Percentiles rank a stretch among this genome's conserved stretches.
These are phyloP conservation scores for Chara braunii DNA, from an alignment of 139 green algal genomes.

Conservation along the genomic window DNA sequence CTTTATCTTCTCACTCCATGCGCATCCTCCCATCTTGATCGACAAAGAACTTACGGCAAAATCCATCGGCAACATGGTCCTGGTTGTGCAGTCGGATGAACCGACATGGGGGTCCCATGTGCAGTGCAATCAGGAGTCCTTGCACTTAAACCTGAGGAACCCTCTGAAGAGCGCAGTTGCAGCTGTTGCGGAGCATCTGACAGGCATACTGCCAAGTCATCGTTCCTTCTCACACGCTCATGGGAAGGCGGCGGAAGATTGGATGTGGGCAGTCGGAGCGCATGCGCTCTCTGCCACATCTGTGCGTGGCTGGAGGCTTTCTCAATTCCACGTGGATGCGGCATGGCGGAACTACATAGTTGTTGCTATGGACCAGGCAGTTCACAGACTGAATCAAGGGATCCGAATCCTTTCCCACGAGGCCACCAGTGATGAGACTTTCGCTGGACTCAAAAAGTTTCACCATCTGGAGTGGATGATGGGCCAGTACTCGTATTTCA, in stretches of 20 bases:
- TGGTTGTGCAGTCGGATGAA: slow-evolving; percentile 54
- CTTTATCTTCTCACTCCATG: slow-evolving; percentile 52
- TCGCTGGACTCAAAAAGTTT: no score
- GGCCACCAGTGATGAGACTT: no score
- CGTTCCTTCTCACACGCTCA: slow-evolving; percentile 32
- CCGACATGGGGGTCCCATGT: slow-evolving; percentile 46
- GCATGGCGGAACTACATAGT: no score
- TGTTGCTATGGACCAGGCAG: no score
- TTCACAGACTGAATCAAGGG: no score
- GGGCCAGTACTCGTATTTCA: no score
- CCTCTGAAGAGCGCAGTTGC: slow-evolving; percentile 52
- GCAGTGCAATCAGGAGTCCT: slow-evolving; percentile 46
- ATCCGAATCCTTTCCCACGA: no score
- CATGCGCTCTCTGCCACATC: no score
- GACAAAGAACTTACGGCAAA: slow-evolving; percentile 58
- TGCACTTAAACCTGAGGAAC: slow-evolving; percentile 27
- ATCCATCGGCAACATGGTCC: slow-evolving; percentile 56
- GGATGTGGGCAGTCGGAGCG: no score
- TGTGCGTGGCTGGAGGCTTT: no score
- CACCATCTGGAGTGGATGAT: no score
- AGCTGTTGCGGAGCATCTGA: slow-evolving; percentile 52
- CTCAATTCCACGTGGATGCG: no score
- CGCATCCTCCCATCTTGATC: slow-evolving; percentile 51
- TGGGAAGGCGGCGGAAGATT: neutral
- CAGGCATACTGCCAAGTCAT: slow-evolving; percentile 58